Percentiles rank a stretch among this genome's conserved stretches.
Conservation (phyloP, 1,284 basidiomycete species). For the Farysia itapuensis region DNA sequence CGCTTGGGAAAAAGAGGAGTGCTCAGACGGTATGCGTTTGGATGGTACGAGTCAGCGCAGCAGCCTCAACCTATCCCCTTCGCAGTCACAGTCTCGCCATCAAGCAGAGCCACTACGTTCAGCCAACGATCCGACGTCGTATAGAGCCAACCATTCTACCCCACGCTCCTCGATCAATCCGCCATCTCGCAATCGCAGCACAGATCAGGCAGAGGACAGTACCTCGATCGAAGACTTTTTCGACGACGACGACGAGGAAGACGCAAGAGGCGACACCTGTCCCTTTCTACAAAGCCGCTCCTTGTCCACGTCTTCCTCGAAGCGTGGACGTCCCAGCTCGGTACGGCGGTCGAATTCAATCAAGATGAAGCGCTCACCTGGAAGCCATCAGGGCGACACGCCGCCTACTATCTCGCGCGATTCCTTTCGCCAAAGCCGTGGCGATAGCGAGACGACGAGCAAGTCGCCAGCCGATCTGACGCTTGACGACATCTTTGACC, state of each 20-base stretch:
- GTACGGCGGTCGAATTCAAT: constrained; percentile 21
- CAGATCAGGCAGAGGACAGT: constrained; percentile 5
- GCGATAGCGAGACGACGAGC: constrained; percentile 1
- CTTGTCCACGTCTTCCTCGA: constrained; percentile 2
- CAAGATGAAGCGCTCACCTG: constrained; percentile 27
- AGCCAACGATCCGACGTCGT: too few relatives aligned
- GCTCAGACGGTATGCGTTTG: too few relatives aligned
- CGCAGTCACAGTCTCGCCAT: too few relatives aligned
- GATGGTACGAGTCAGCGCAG: too few relatives aligned
- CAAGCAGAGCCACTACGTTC: too few relatives aligned
- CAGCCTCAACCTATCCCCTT: too few relatives aligned
- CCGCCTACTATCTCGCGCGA: constrained; percentile 1
- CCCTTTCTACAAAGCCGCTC: constrained; percentile 2
- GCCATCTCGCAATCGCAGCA: too few relatives aligned
- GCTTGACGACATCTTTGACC: constrained; percentile 38
- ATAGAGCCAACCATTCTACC: too few relatives aligned
- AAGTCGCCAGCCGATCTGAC: constrained; percentile 7
- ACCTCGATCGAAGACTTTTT: constrained; percentile 22
- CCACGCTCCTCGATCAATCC: too few relatives aligned
- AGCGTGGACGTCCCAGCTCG: constrained; percentile 2
- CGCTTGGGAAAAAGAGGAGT: too few relatives aligned
- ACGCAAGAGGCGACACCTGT: constrained; percentile 9
- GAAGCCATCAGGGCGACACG: constrained; percentile 1
- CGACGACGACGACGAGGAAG: constrained; percentile 9
- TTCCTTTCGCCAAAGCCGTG: constrained; percentile 8